phyloP scores from a whole-genome alignment of 305 asterid genomes.

The Fraxinus velutina region DNA sequence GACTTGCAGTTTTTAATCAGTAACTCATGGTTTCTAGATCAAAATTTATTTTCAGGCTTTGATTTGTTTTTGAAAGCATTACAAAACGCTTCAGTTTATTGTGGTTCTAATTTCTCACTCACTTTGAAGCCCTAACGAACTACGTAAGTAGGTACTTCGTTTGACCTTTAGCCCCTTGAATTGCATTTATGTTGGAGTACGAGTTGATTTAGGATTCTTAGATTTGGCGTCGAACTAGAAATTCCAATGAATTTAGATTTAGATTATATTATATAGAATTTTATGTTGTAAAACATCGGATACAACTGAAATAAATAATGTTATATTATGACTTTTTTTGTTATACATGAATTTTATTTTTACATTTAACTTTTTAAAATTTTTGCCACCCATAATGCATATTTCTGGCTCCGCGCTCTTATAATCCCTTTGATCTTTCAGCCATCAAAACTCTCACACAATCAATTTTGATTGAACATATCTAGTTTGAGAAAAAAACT shows the following conservation, averaged over 20 bases:
- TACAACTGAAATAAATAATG: neutral
- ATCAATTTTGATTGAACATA: neutral
- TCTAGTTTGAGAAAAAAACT: neutral
- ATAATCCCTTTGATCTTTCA: neutral
- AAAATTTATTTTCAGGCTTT: neutral
- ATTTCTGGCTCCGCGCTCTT: neutral
- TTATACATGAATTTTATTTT: too few species aligned
- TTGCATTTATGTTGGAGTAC: neutral
- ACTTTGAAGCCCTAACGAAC: neutral
- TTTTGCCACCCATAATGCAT: neutral
- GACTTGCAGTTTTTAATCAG: neutral
- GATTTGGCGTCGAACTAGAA: neutral
- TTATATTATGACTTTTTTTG: neutral
- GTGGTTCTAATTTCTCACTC: neutral
- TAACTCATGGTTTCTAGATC: neutral
- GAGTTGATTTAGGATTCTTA: neutral
- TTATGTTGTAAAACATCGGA: neutral
- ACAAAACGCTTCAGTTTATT: neutral
- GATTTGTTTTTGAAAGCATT: neutral
- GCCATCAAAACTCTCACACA: neutral
- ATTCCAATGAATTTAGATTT: neutral
- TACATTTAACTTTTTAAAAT: too few species aligned
- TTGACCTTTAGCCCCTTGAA: neutral
- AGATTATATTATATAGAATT: neutral
- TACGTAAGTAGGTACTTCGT: neutral